Percentiles rank a stretch among this genome's conserved stretches.
phyloP scores from a whole-genome alignment of 2,329 filamentous ascomycete genomes.

The Cercospora zeae-maydis region DNA sequence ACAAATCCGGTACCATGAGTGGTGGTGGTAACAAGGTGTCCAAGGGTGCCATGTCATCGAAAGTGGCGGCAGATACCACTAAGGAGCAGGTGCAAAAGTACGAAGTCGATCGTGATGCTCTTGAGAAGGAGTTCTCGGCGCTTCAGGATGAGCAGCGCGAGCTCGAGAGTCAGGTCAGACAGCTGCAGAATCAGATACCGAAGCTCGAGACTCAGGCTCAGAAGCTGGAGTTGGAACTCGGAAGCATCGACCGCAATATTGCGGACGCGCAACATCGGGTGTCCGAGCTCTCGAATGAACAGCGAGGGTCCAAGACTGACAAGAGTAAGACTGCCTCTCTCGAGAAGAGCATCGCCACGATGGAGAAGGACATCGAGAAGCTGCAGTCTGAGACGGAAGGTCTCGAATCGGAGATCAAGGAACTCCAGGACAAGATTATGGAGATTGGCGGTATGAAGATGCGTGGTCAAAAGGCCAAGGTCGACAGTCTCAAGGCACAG shows the following conservation, averaged over 20 bases:
- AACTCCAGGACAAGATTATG: slow-evolving; percentile 95
- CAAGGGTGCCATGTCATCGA: slow-evolving; percentile 93
- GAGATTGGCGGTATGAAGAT: slow-evolving; percentile 92
- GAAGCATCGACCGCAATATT: slow-evolving; percentile 80
- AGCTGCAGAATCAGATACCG: slow-evolving; percentile 74
- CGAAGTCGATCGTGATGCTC: slow-evolving; percentile 77
- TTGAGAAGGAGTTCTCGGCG: slow-evolving; percentile 77
- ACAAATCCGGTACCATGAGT: slow-evolving; percentile 98
- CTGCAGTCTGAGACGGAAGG: slow-evolving; percentile 81
- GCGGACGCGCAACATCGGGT: slow-evolving; percentile 79
- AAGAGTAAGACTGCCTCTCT: slow-evolving; percentile 68
- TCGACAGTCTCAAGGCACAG: slow-evolving; percentile 83
- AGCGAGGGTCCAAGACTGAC: slow-evolving; percentile 76
- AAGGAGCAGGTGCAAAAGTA: slow-evolving; percentile 87
- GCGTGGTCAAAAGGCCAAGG: slow-evolving; percentile 82
- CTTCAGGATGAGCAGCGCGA: slow-evolving; percentile 82
- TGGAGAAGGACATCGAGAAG: slow-evolving; percentile 74
- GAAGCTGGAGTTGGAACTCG: slow-evolving; percentile 83
- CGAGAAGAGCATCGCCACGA: slow-evolving; percentile 70
- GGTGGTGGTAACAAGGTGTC: slow-evolving; percentile 90
- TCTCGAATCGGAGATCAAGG: slow-evolving; percentile 89
- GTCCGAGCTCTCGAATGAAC: slow-evolving; percentile 76
- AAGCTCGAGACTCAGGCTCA: slow-evolving; percentile 85
- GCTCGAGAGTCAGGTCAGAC: slow-evolving; percentile 68
- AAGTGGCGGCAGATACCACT: slow-evolving; percentile 78